phyloP scores from a whole-genome alignment of 768 basidiomycete species.

The Candolleomyces aberdarensis region DNA sequence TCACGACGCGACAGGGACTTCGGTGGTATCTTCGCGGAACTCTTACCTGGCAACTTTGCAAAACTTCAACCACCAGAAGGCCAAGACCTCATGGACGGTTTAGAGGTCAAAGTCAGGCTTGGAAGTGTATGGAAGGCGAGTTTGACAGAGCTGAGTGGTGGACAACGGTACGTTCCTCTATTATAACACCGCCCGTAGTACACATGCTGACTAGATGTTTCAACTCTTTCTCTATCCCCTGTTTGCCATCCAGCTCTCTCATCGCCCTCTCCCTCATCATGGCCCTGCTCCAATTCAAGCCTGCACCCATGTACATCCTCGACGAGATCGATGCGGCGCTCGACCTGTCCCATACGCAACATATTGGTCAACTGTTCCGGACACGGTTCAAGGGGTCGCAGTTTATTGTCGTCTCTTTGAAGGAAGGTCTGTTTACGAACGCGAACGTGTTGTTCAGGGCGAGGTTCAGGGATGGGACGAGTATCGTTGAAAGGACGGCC shows the following conservation, averaged over 20 bases:
- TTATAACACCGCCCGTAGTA: not conserved
- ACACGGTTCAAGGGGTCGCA: conserved; percentile 97
- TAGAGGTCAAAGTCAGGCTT: conserved; percentile 95
- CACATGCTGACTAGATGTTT: not conserved
- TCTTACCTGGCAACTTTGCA: conserved; percentile 94
- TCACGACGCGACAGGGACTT: conserved; percentile 69
- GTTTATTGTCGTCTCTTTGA: conserved; percentile 96
- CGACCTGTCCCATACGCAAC: conserved; percentile 93
- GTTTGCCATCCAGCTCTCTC: conserved; percentile 63
- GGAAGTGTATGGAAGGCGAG: conserved; percentile 98
- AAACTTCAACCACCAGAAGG: conserved; percentile 93
- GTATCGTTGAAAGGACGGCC: conserved; percentile 79
- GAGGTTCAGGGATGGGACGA: conserved; percentile 91
- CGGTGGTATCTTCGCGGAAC: conserved; percentile 92
- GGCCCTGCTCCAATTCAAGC: conserved; percentile 98
- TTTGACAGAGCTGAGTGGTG: conserved; percentile 94
- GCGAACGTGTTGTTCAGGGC: conserved; percentile 95
- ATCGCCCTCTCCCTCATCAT: conserved; percentile 98
- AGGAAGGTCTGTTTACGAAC: conserved; percentile 96
- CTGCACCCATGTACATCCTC: conserved; percentile 98
- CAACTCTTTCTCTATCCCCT: not conserved
- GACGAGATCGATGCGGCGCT: conserved; percentile 99
- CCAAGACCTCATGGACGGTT: conserved; percentile 88
- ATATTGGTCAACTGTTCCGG: conserved; percentile 97
- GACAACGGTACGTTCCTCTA: conserved; percentile 70